These are phyloP conservation scores for Eucalyptus erythrocorys DNA, from an alignment of 345 rosid species.

Conservation along the genomic window DNA sequence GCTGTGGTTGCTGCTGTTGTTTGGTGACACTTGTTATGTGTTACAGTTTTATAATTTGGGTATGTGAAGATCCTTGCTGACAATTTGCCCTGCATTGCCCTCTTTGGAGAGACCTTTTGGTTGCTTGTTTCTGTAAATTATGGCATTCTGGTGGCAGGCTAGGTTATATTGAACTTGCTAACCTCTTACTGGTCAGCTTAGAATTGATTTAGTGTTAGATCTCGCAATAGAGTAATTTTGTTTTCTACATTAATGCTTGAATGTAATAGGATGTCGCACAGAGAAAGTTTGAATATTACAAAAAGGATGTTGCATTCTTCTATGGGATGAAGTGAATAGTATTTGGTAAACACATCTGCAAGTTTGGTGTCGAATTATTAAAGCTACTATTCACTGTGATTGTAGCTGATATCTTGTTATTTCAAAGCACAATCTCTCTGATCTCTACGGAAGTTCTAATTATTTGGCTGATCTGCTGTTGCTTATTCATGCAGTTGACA, in stretches of 20 bases:
- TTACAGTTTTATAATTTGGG: neutral
- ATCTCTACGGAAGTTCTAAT: neutral
- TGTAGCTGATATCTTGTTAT: neutral
- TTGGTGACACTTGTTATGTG: neutral
- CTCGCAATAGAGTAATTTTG: neutral
- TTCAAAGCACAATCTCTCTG: neutral
- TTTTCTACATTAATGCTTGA: neutral
- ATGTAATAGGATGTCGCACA: neutral
- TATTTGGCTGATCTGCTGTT: neutral
- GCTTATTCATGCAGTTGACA: slow-evolving; percentile 42
- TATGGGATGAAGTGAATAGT: neutral
- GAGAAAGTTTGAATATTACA: neutral
- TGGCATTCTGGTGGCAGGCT: neutral
- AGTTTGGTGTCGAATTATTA: neutral
- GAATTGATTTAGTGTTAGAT: neutral
- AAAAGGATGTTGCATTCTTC: neutral
- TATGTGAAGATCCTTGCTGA: neutral
- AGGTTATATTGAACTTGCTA: neutral
- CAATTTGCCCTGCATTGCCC: neutral
- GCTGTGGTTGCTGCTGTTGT: neutral
- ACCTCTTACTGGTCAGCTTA: neutral
- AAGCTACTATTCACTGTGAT: neutral
- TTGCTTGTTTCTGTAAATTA: neutral
- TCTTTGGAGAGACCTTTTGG: neutral
- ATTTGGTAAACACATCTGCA: neutral